Conservation (phyloP, 225 moss, liverwort and hornwort genomes). For the Antitrichia curtipendula region DNA sequence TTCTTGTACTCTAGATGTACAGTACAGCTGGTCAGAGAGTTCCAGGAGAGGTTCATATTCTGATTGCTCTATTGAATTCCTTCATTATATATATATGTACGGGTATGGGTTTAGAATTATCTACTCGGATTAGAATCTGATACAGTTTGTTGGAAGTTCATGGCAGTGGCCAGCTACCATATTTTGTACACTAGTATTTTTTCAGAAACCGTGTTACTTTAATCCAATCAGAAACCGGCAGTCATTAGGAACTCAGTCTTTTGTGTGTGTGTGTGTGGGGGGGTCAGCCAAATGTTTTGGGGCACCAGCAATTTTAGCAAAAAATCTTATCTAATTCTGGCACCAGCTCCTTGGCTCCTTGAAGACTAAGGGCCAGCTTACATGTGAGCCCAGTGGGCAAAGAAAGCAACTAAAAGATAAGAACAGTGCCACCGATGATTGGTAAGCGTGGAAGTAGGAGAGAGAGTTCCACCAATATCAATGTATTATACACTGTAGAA, state of each 20-base stretch:
- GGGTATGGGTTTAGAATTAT: neutral
- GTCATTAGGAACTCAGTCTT: neutral
- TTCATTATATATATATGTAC: neutral
- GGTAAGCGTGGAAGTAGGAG: too few species aligned
- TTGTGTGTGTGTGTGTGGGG: too few species aligned
- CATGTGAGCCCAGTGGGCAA: too few species aligned
- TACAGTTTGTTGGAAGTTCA: too few species aligned
- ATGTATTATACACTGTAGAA: too few species aligned
- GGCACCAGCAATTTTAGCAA: neutral
- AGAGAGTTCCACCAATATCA: too few species aligned
- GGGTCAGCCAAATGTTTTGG: neutral
- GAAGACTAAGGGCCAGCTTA: too few species aligned
- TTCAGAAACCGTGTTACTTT: neutral
- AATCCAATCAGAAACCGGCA: neutral
- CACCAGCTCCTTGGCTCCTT: too few species aligned
- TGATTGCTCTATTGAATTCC: neutral
- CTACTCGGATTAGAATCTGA: neutral
- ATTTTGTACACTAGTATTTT: neutral
- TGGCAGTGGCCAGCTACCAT: neutral
- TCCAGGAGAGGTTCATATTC: neutral
- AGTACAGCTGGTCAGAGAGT: neutral
- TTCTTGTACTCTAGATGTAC: neutral
- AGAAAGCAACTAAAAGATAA: too few species aligned
- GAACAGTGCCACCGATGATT: too few species aligned
- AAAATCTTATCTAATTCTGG: too few species aligned